A percentile compares a stretch with the other conserved stretches of the same genome.
phyloP scores from a whole-genome alignment of 345 rosid species.

The Eutrema japonicum region DNA sequence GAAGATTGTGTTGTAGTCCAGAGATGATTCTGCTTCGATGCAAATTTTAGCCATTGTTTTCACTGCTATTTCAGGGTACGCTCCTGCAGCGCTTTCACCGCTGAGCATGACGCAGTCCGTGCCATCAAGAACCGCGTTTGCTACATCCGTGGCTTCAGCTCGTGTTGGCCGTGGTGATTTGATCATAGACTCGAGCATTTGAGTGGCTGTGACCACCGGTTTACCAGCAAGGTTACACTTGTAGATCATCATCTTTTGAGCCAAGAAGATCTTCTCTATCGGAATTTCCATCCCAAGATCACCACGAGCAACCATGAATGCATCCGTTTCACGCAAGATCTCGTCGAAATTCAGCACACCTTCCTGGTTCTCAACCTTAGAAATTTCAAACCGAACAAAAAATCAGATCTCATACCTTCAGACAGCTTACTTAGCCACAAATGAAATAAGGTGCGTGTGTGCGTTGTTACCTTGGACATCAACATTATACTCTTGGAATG shows the following conservation, averaged over 20 bases:
- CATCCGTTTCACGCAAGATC: slow-evolving; percentile 31
- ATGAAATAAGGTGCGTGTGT: neutral
- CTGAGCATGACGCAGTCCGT: slow-evolving; percentile 34
- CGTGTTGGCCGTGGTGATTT: slow-evolving; percentile 32
- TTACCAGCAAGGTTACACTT: slow-evolving; percentile 34
- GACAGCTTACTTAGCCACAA: neutral
- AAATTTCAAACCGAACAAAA: neutral
- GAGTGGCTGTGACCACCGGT: slow-evolving; percentile 36
- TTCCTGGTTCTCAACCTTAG: slow-evolving; percentile 38
- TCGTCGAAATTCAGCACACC: slow-evolving; percentile 31
- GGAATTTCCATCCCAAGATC: slow-evolving; percentile 35
- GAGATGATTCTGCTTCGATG: slow-evolving; percentile 29
- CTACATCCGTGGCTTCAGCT: slow-evolving; percentile 33
- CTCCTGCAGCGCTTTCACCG: slow-evolving; percentile 34
- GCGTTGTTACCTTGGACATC: slow-evolving; percentile 25
- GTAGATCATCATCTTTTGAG: slow-evolving; percentile 37
- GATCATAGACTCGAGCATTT: slow-evolving; percentile 37
- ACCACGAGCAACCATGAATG: slow-evolving; percentile 35
- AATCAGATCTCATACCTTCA: neutral
- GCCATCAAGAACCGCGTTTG: slow-evolving; percentile 32
- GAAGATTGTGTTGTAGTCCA: slow-evolving; percentile 28
- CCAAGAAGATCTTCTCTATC: slow-evolving; percentile 36
- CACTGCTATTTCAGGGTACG: slow-evolving; percentile 33
- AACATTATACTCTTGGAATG: slow-evolving; percentile 26
- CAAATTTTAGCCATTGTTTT: slow-evolving; percentile 35